Evolutionary conservation across 495 filamentous ascomycete genomes (phyloP).

Genomic region (Melanomma pulvis-pyrius): DNA sequence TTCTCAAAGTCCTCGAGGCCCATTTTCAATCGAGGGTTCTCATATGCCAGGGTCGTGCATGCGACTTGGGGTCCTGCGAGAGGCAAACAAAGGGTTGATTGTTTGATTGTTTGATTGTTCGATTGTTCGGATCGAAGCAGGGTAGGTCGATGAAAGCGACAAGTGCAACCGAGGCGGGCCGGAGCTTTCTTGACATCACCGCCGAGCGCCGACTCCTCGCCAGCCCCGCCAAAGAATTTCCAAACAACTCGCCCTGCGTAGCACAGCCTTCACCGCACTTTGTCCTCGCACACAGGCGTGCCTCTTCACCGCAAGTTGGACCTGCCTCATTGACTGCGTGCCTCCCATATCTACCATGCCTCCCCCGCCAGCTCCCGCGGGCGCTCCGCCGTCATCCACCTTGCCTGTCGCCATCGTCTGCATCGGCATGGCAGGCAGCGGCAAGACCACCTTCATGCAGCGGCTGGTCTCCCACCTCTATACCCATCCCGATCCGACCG

Average conservation of each 20-base stretch:
- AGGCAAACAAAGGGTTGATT: background rate
- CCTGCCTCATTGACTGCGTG: background rate
- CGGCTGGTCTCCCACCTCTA: slow-evolving; percentile 91
- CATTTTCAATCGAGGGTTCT: slow-evolving; percentile 24
- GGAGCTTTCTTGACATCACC: slow-evolving; percentile 25
- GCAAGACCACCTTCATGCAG: slow-evolving; percentile 99
- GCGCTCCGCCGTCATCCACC: background rate
- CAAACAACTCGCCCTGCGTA: background rate
- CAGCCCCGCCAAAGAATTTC: slow-evolving; percentile 25
- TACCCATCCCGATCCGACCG: slow-evolving; percentile 44
- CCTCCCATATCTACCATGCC: slow-evolving; percentile 40
- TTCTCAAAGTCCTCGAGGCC: slow-evolving; percentile 49
- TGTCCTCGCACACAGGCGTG: background rate
- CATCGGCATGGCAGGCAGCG: slow-evolving; percentile 96
- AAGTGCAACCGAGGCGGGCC: slow-evolving; percentile 2
- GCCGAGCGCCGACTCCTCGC: background rate
- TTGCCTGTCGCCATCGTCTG: slow-evolving; percentile 80
- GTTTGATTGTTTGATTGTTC: no score
- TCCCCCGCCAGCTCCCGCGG: slow-evolving; percentile 12
- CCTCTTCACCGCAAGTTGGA: background rate
- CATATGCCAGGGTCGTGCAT: background rate
- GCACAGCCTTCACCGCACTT: background rate
- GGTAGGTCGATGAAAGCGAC: background rate
- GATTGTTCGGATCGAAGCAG: background rate
- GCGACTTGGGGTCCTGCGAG: background rate